Evolutionary conservation across 352 stramenopile genomes (phyloP), one percentile per base, ranked within the genome.

Genomic region (Thalassiosira mediterranea): DNA sequence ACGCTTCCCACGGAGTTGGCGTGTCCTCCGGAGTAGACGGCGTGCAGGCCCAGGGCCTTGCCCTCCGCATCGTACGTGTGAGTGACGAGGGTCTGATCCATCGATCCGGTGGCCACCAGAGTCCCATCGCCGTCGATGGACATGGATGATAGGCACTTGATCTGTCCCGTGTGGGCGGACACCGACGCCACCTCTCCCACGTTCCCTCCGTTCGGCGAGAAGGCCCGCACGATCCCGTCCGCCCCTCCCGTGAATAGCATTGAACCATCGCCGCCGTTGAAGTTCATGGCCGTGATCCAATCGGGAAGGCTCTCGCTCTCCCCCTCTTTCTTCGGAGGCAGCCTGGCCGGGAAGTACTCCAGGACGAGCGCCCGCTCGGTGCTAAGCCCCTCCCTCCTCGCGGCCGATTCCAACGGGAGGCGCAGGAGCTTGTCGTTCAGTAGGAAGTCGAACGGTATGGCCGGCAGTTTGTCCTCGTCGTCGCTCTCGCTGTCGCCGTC

Each of bases 391-490:
- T 84, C 54, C 57, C 79, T 79, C 31, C 87, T 69, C 19, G 80
- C 78, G 57, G 86, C 83, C 3, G 77, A 65, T 61, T 90, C 83
- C 0, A 92, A 60, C 1, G 59, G 63, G 2, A 79, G 81, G 44
- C 86, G 72, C 4, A 92, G 63, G n/a, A 92, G 59, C 58, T 79
- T 74, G 29, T 84, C 78, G 25, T 79, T 85, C 0, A 93, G 26
- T 23, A 93, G 66, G 65, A 93, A 93, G 65, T 93, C 87, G 74
- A 93, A 93, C 25, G 83, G 47, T 17, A 92, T 74, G 4, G 83
- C 34, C 23, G 80, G 72, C 23, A 86, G 57, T 53, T 71, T 71
- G 4, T 75, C 69, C 0, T 81, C 63, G 11, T 84, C 69, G n/a
- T 80, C 65, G 28, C 76, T 49, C 38, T 64, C 61, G 59, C 76